Evolutionary conservation across 192 early-diverging fungal genomes (phyloP), one percentile per base, ranked within the genome.

Genomic region (Endogone sp.): DNA sequence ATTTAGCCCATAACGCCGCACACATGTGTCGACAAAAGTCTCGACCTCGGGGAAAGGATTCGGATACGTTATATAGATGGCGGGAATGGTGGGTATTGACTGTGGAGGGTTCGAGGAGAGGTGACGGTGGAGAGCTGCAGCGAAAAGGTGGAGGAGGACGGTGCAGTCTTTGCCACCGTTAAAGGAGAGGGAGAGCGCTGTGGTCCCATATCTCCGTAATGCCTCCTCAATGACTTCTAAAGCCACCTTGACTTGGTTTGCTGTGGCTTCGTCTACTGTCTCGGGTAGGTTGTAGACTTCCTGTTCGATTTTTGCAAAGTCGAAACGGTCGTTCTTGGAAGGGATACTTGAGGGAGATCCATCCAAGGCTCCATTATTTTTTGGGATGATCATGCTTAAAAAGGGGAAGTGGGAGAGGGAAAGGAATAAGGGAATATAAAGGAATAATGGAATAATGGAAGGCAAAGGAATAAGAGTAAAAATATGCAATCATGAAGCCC

Each of bases 91-190:
- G 31, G 73, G 80, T 23, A 30, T 30, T 58, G 10, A 3, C n/a
- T 56, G n/a, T 20, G 37, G 63, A 64, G 22, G 63, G 63, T 11
- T 16, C 6, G 63, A 23, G 37, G 29, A 73, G 3, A 62, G 68
- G 26, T 29, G 59, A 71, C 24, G 63, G 20, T 27, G 64, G 27
- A 65, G 75, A 2, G 89, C 94, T 21, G 90, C 90, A 4, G 84
- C 78, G 26, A 91, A 84, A 28, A 97, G 71, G 71, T 94, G 91
- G 55, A 98, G 81, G 55, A 98, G 77, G 11, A 95, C 93, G 2
- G 95, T 96, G 78, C 97, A 97, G 74, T 98, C 97, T 76, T 98
- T 98, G 21, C 97, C 97, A 9, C 97, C 97, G 72, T 98, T 98
- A 69, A 97, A 98, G 61, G 90, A 91, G 54, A 98, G 78, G 4